Base-by-base conservation (phyloP, 2,329 filamentous ascomycete species). In the Ceratocystis colombiana region DNA sequence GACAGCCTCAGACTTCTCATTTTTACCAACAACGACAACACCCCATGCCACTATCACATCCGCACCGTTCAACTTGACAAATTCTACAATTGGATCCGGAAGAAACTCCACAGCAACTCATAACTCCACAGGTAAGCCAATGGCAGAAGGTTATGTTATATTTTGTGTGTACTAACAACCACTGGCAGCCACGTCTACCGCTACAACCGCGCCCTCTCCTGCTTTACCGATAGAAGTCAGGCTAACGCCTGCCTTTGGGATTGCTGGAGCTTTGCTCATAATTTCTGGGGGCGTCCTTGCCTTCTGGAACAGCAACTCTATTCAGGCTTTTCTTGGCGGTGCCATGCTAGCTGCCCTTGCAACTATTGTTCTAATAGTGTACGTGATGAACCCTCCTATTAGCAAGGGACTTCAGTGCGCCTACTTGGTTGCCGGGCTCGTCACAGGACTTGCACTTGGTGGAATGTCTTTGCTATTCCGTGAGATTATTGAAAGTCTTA, bases 301-400 rank as follows among this genome's bases (percentile, higher is more conserved):
- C 6, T 75, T 96, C 22, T 82, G 96, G 70, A 93, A 90, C 75
- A 90, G 90, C 72, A 81, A 82, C 74, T 87, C 83, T 83, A 81
- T 93, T 12, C 88, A 94, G 73, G 86, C 88, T 17, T 95, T 88
- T 74, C 82, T 96, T 67, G 94, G 91, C 15, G 84, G 87, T 0
- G 88, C 84, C 4, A 92, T 88, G 71, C 78, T 94, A 30, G 80
- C 84, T 25, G 83, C 86, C 57, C 77, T 96, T 45, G 85, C 88
- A 17, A 86, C 94, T 12, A 84, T 88, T 0, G 88, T 96, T 1
- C 79, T 97, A 25, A 90, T 96, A 65, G 75, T 96, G 57, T 96
- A 96, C 73, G 87, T 96, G 48, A 94, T 95, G 88, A 87, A 81
- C 65, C 82, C 86, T 0, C 90, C 91, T 0, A 82, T 96, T 48